Conservation (phyloP, 2,329 filamentous ascomycete species). For the Ambrosiella cleistominuta region DNA sequence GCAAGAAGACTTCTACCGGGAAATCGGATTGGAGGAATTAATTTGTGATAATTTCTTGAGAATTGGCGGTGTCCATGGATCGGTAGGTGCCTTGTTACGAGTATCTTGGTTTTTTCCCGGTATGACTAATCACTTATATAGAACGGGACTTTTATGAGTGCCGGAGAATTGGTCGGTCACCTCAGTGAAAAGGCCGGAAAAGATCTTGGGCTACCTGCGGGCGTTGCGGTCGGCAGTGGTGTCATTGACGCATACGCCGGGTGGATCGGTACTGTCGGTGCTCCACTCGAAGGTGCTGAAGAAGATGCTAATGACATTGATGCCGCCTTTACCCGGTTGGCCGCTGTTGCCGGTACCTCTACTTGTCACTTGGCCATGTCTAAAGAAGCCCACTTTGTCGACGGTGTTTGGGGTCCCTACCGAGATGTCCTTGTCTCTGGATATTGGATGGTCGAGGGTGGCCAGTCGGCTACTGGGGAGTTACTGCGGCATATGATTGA, state of each 20-base stretch:
- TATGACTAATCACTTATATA: constrained; percentile 22
- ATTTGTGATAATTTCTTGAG: constrained; percentile 75
- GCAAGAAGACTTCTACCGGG: constrained; percentile 83
- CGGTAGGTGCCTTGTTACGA: constrained; percentile 42
- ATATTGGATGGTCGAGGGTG: constrained; percentile 95
- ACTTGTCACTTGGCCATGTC: constrained; percentile 97
- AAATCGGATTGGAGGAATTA: constrained; percentile 75
- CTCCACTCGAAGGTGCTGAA: constrained; percentile 56
- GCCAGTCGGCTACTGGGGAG: constrained; percentile 90
- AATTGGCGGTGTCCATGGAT: constrained; percentile 84
- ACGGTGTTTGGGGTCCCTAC: constrained; percentile 95
- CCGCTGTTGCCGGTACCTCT: constrained; percentile 87
- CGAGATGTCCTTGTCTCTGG: constrained; percentile 79
- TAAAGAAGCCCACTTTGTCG: constrained; percentile 77
- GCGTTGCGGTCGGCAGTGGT: constrained; percentile 84
- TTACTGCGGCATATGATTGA: constrained; percentile 87
- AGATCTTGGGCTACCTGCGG: constrained; percentile 68
- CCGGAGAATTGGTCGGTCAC: constrained; percentile 75
- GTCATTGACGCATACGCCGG: constrained; percentile 98
- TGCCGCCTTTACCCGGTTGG: constrained; percentile 82
- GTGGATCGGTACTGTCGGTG: constrained; percentile 97
- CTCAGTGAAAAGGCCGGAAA: constrained; percentile 67
- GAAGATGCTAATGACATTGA: constrained; percentile 27
- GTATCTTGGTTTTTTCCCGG: no score
- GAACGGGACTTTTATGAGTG: constrained; percentile 84